Evolutionary conservation across 257 asterid species (phyloP).

Genomic region (Echium plantagineum): DNA sequence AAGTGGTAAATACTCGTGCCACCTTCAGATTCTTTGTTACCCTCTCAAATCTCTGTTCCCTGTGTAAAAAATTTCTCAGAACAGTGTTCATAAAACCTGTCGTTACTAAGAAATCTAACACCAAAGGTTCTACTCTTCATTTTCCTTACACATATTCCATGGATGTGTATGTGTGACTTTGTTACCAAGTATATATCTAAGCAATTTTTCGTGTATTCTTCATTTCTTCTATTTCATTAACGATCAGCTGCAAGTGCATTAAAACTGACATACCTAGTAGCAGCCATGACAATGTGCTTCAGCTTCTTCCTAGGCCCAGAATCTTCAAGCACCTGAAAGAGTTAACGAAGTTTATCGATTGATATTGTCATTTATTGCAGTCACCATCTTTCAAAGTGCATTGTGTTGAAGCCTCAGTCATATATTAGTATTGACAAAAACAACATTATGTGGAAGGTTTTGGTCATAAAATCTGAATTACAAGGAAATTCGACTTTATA

Average conservation of each 20-base stretch:
- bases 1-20: conserved; percentile 79
- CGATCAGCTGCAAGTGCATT: not conserved
- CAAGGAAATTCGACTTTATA: not conserved
- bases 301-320: conserved; percentile 75
- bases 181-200: too few species aligned
- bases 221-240: not conserved
- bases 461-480: not conserved
- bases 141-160: too few species aligned
- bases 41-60: conserved; percentile 91
- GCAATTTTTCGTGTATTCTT: not conserved
- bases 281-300: conserved; percentile 81
- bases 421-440: not conserved
- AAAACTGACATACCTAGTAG: conserved; percentile 56
- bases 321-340: conserved; percentile 58
- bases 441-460: too few species aligned
- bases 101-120: too few species aligned
- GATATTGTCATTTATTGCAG: too few species aligned
- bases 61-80: too few species aligned
- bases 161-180: too few species aligned
- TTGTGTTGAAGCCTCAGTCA: not conserved
- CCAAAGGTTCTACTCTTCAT: too few species aligned
- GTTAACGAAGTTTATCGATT: not conserved
- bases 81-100: too few species aligned
- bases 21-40: conserved; percentile 93
- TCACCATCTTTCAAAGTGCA: not conserved